Evolutionary conservation across 176 grass and related monocot species (phyloP), one percentile per base, ranked within the genome.

Genomic region (Oryza glaberrima): DNA sequence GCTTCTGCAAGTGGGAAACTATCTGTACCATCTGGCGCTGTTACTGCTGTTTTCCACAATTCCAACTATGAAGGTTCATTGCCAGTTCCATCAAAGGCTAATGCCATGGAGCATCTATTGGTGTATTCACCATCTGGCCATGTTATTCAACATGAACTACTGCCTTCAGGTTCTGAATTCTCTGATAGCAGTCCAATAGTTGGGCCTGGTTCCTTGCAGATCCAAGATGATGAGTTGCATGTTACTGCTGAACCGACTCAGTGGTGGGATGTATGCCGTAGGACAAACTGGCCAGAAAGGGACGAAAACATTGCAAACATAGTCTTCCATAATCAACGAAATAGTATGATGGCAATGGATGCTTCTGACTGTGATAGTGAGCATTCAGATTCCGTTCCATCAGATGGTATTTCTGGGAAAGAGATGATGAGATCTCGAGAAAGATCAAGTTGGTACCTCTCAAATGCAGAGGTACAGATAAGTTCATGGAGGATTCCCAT

Each of bases 251-350:
- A 99, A 72, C 97, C 97, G 73, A 83, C 96, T 91, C 97, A 99
- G 85, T 99, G 97, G 97, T 99, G 97, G 97, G 97, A 99, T 92
- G 97, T 96, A 13, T 96, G 97, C 47, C 91, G 97, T 65, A 94
- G 97, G 76, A 93, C 91, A 82, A 94, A 92, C 74, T 99, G 97
- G 97, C 94, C 94, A 61, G 94, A 96, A 89, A 92, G 94, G 40
- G 92, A 94, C 61, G 92, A 99, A 76, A 84, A 92, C 65, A 84
- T 96, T 74, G 86, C 90, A 78, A 84, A 87, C 28, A 69, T 96
- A 91, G 84, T 77, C 41, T 76, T 89, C 22, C 65, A 75, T 65
- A 94, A 82, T 51, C 88, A 87, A 85, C 85, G 78, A 85, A 88
- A 81, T 81, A 85, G n/a, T 77, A 85, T 80, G 65, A 84, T 82